Conservation (phyloP, 1,139 yeast species). For the Hansenula lynferdii region DNA sequence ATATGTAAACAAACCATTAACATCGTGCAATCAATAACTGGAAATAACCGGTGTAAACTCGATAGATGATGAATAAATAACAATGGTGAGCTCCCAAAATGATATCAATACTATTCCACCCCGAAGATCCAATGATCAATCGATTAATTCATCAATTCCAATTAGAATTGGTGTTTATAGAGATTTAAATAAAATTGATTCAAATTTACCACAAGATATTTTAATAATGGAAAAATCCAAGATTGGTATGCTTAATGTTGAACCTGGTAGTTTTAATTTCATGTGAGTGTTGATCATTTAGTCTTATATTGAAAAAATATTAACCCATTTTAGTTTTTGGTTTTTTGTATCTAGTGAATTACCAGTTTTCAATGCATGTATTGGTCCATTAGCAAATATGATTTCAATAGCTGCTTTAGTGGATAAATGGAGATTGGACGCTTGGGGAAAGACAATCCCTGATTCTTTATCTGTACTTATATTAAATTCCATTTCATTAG, state of each 20-base stretch:
- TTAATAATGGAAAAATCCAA: constrained; percentile 1
- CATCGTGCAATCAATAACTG: no score
- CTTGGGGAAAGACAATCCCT: constrained; percentile 22
- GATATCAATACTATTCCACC: no score
- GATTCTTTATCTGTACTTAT: constrained; percentile 42
- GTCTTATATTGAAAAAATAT: no score
- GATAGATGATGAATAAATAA: no score
- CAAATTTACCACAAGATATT: background rate
- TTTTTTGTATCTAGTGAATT: constrained; percentile 57
- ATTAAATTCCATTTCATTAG: constrained; percentile 58
- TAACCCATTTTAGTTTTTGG: no score
- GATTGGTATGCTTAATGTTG: constrained; percentile 1
- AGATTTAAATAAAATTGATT: background rate
- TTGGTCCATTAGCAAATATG: constrained; percentile 75
- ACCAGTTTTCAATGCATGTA: constrained; percentile 70
- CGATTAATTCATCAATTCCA: background rate
- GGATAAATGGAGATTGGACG: constrained; percentile 55
- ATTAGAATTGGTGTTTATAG: background rate
- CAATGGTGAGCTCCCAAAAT: no score
- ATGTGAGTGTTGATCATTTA: constrained; percentile 19
- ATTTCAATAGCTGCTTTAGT: constrained; percentile 68
- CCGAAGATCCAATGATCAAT: no score
- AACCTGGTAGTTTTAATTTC: background rate
- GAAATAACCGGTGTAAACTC: no score
- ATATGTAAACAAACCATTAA: no score